Evolutionary conservation across 345 rosid species (phyloP), one percentile per base, ranked within the genome.

Genomic region (Dipteronia dyeriana): DNA sequence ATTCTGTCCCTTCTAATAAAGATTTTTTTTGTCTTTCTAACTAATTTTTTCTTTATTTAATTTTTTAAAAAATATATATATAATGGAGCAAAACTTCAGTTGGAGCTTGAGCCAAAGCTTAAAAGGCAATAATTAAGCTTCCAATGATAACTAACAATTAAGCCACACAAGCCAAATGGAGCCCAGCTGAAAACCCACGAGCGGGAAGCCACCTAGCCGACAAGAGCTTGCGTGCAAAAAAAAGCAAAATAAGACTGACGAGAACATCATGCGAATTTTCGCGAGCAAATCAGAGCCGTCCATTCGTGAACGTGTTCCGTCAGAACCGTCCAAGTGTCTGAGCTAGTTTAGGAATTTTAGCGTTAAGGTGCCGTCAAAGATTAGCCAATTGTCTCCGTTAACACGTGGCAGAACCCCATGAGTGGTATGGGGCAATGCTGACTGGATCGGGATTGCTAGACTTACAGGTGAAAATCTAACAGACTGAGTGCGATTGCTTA

Each of bases 401-500:
- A 67, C 74, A 79, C 85, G 89, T 84, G 89, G 85, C 82, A 43
- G 64, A 38, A 69, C 84, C 85, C 85, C 82, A 78, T 31, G 67
- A 79, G 77, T 71, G 70, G 25, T 43, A 34, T 25, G 12, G 6
- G 38, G 38, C 38, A 3, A 34, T 34, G 38, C 6, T 34, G 38
- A 25, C 73, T 9, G 11, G n/a, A 34, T n/a, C 2, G 12, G 57
- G 54, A 43, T 59, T 9, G 74, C 47, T 63, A 17, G 41, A 19
- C 70, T 75, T 53, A 77, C 83, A 74, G 16, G 1, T 1, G 26
- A 59, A 31, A 26, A 39, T 38, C 10, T 1, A 26, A 3, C 5
- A 4, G 47, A 54, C 16, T 11, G n/a, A 29, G 13, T 56, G 51
- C 29, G 75, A 51, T 22, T 20, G 38, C 67, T 1, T 2, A 60